phyloP scores from a whole-genome alignment of 148 eudicot genomes.

The Rheum nobile region DNA sequence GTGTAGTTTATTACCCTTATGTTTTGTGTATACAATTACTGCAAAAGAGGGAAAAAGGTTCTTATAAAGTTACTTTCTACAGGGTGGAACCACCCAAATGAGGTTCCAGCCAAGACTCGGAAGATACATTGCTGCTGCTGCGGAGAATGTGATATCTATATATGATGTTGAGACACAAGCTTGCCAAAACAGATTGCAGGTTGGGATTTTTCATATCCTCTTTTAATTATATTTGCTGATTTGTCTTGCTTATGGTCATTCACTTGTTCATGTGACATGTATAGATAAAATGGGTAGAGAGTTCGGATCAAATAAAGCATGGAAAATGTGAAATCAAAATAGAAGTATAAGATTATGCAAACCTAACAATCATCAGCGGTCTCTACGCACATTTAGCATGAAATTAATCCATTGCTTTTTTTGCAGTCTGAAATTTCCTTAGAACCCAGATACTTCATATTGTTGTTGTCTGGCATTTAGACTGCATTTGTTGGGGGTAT shows the following conservation, averaged over 20 bases:
- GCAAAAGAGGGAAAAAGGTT: background rate
- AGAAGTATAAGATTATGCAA: too few relatives aligned
- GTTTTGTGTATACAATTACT: background rate
- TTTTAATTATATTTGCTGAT: background rate
- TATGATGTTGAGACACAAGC: slow-evolving; percentile 70
- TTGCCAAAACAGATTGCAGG: slow-evolving; percentile 65
- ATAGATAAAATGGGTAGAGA: background rate
- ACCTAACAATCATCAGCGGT: too few relatives aligned
- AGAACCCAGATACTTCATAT: too few relatives aligned
- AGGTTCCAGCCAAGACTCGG: slow-evolving; percentile 86
- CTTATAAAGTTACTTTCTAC: background rate
- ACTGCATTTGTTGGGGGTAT: background rate
- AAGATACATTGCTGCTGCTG: slow-evolving; percentile 77
- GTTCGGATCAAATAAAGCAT: background rate
- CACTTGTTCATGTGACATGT: background rate
- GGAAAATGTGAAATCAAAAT: background rate
- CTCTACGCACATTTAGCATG: too few relatives aligned
- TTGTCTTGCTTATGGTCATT: background rate
- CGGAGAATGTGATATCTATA: slow-evolving; percentile 72
- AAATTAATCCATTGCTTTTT: too few relatives aligned
- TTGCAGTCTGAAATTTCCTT: too few relatives aligned
- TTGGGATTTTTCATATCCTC: slow-evolving; percentile 12
- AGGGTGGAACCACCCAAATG: slow-evolving; percentile 64
- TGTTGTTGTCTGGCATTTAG: background rate
- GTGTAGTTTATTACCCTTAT: background rate